Evolutionary conservation across 352 stramenopile species (phyloP).

Genomic region (Pythium guiyangense): DNA sequence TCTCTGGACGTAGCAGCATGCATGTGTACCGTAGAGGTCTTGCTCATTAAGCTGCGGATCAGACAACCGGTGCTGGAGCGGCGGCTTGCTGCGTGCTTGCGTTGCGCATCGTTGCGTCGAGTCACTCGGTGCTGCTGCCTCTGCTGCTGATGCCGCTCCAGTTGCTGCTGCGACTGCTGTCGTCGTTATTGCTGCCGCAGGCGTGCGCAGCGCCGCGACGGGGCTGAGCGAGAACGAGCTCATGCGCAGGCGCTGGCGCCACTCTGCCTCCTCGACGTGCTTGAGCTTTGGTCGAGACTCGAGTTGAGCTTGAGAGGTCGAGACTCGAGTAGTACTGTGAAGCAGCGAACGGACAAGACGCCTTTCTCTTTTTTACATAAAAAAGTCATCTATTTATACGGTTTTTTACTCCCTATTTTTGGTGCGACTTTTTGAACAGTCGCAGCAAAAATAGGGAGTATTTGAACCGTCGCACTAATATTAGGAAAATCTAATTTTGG

Average conservation of each 20-base stretch:
- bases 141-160: neutral
- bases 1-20: slow-evolving; percentile 8
- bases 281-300: neutral
- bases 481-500: too few species aligned
- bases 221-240: slow-evolving; percentile 17
- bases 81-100: neutral
- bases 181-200: neutral
- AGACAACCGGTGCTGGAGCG: slow-evolving; percentile 52
- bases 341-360: too few species aligned
- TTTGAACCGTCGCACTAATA: too few species aligned
- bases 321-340: too few species aligned
- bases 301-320: too few species aligned
- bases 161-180: neutral
- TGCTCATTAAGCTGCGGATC: slow-evolving; percentile 59
- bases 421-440: too few species aligned
- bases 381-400: too few species aligned
- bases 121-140: slow-evolving; percentile 18
- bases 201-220: neutral
- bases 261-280: slow-evolving; percentile 11
- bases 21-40: slow-evolving; percentile 35
- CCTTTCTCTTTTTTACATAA: too few species aligned
- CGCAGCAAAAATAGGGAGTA: too few species aligned
- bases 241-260: slow-evolving; percentile 10
- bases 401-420: too few species aligned
- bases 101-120: neutral